Percentiles rank a stretch among this genome's conserved stretches.
phyloP scores from a whole-genome alignment of 2,329 filamentous ascomycete genomes.

The Talaromyces albobiverticillius region DNA sequence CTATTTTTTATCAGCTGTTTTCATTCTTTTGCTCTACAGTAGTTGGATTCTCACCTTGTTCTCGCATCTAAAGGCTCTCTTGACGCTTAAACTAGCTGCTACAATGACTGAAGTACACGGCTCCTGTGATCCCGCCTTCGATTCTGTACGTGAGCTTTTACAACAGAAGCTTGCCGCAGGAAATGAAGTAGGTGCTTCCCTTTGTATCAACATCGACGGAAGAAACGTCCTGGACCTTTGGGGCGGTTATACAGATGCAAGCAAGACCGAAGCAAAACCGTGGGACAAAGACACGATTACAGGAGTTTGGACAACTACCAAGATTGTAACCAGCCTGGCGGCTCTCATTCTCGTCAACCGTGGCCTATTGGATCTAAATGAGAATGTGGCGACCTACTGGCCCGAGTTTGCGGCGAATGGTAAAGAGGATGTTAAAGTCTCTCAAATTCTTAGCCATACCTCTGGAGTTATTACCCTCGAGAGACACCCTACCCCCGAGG shows the following conservation, averaged over 20 bases:
- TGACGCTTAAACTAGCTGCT: neutral
- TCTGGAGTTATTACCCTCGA: neutral
- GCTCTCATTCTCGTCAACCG: constrained; percentile 23
- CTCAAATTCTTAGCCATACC: constrained; percentile 16
- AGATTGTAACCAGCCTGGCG: constrained; percentile 25
- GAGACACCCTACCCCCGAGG: neutral
- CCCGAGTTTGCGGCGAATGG: constrained; percentile 32
- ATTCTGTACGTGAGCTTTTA: neutral
- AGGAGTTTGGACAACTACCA: constrained; percentile 26
- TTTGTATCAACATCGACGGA: constrained; percentile 39
- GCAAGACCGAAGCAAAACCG: constrained; percentile 28
- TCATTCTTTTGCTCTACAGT: neutral
- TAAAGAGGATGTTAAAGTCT: constrained; percentile 27
- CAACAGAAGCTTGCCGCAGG: neutral
- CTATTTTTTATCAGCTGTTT: too few species aligned
- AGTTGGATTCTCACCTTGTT: neutral
- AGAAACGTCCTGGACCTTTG: constrained; percentile 46
- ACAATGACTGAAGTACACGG: neutral
- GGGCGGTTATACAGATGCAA: constrained; percentile 32
- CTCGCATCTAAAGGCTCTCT: neutral
- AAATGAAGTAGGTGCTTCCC: neutral
- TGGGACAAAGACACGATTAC: constrained; percentile 35
- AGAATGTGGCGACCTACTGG: constrained; percentile 30
- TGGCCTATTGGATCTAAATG: constrained; percentile 24
- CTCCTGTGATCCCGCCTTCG: neutral